Percentiles rank a stretch among this genome's conserved stretches.
Conservation (phyloP, 306 rosid genomes). For the Herpetospermum pedunculosum region DNA sequence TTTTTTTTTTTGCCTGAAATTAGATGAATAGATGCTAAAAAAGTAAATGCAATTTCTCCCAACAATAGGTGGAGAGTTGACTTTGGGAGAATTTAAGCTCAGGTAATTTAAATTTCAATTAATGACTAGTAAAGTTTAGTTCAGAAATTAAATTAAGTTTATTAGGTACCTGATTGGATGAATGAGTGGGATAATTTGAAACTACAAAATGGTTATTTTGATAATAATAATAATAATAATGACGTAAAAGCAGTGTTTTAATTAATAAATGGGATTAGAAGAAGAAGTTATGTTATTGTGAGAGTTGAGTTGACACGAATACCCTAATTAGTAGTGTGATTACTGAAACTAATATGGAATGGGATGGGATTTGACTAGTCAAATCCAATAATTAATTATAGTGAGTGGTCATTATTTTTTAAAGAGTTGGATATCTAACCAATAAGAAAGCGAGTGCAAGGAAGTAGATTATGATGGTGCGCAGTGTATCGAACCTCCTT, state of each 20-base stretch:
- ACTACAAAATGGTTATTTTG: background rate
- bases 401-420: background rate
- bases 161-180: background rate
- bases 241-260: background rate
- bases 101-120: background rate
- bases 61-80: background rate
- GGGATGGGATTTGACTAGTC: conserved; percentile 3
- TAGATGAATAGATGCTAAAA: background rate
- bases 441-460: background rate
- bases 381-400: background rate
- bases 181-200: background rate
- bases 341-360: background rate
- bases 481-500: background rate
- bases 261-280: background rate
- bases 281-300: background rate
- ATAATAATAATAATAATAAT: background rate
- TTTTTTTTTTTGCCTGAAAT: background rate
- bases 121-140: background rate
- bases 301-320: background rate
- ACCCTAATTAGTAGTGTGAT: background rate
- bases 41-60: background rate
- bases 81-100: background rate
- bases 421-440: background rate
- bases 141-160: background rate
- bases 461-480: background rate